These are phyloP conservation scores for Penicillium desertorum DNA, from an alignment of 495 filamentous ascomycete genomes.

Conservation along the genomic window DNA sequence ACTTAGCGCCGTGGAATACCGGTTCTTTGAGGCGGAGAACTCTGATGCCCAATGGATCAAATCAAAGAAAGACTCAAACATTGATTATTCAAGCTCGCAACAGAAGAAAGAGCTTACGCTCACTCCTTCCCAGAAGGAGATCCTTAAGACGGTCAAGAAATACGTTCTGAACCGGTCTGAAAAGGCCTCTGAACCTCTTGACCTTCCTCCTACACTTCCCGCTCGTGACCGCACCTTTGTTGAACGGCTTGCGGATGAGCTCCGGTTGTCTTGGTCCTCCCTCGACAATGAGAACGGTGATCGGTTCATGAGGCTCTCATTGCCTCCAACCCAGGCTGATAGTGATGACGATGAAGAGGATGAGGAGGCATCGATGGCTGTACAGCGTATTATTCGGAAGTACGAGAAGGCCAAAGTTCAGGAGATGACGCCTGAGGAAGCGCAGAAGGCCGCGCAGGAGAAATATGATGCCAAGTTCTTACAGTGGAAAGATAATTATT, in stretches of 20 bases:
- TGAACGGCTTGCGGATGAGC: slow-evolving; percentile 77
- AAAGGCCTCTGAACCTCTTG: slow-evolving; percentile 51
- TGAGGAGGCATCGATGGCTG: slow-evolving; percentile 80
- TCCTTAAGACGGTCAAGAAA: slow-evolving; percentile 79
- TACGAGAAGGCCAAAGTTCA: slow-evolving; percentile 88
- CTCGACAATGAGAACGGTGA: slow-evolving; percentile 74
- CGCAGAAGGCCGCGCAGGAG: slow-evolving; percentile 69
- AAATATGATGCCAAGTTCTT: slow-evolving; percentile 86
- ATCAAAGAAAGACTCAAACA: slow-evolving; percentile 57
- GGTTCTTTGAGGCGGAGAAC: slow-evolving; percentile 87
- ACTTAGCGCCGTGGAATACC: slow-evolving; percentile 79
- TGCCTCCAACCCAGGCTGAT: slow-evolving; percentile 52
- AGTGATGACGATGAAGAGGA: slow-evolving; percentile 71
- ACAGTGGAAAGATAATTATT: slow-evolving; percentile 92
- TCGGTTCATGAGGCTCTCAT: slow-evolving; percentile 72
- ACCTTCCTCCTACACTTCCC: slow-evolving; percentile 71
- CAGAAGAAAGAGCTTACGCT: slow-evolving; percentile 64
- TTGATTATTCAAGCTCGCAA: slow-evolving; percentile 57
- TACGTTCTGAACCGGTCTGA: slow-evolving; percentile 66
- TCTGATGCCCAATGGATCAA: slow-evolving; percentile 90
- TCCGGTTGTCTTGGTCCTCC: slow-evolving; percentile 80
- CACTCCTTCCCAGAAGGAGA: slow-evolving; percentile 73
- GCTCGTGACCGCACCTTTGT: slow-evolving; percentile 91
- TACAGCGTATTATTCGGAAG: slow-evolving; percentile 77
- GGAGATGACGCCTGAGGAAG: slow-evolving; percentile 76